Base-by-base conservation (phyloP, 2,329 filamentous ascomycete genomes). In the Scytalidium sp. region DNA sequence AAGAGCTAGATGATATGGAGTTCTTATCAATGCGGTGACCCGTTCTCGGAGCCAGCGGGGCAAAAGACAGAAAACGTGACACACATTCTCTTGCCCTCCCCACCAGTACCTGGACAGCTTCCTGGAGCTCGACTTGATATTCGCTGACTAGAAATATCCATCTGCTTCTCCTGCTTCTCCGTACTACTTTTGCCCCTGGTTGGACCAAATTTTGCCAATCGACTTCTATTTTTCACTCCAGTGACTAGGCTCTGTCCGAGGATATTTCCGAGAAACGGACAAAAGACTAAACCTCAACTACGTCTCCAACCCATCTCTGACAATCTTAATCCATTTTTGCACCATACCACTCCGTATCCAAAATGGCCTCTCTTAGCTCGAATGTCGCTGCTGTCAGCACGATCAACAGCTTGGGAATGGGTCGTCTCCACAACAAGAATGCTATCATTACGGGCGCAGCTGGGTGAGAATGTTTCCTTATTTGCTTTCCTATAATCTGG, bases 371-470 rank as follows among this genome's bases (percentile, higher is more conserved):
- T n/a, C 17, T 36, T 39, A 56, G 41, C 50, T 55, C 50, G 47
- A 57, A 52, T 47, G 47, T 25, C 29, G 51, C 50, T 45, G 52
- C 49, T 29, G 45, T 57, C 43, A 55, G 55, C 19, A 66, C 64
- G 44, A 67, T 65, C 56, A 67, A 67, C 55, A 63, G 63, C 50
- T 49, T 67, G 45, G 56, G 55, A n/a, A 64, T 67, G 59, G 65
- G 64, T 50, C 60, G 64, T 55, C 50, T 67, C 25, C 54, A 59
- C 54, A 64, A 64, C 36, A 69, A 67, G 54, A 70, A 70, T 52
- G 64, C 67, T 6, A 64, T 88, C 61, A 75, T 88, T 63, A 88
- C 85, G 32, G 85, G 85, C 60, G 85, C 83, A 56, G 85, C 82
- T 62, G 83, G 84, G 84, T 87, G 74, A 67, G 77, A 29, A 43